Conservation (phyloP, 2,329 filamentous ascomycete species). For the Hypoxylon sp. region DNA sequence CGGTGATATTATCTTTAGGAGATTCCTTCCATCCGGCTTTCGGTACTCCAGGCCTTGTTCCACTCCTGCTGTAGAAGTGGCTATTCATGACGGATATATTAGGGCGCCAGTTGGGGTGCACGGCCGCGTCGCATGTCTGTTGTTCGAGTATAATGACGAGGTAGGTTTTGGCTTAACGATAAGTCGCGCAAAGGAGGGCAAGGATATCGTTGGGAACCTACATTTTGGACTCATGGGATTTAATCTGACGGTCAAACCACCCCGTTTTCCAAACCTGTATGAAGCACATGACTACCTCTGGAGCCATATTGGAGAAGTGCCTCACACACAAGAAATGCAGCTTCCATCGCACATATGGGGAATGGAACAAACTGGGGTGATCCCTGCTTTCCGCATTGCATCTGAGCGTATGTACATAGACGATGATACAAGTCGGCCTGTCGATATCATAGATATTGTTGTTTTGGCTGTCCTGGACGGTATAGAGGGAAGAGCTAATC, state of each 20-base stretch:
- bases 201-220: slow-evolving; percentile 14
- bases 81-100: slow-evolving; percentile 25
- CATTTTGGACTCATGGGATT: slow-evolving; percentile 22
- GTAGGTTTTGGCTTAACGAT: slow-evolving; percentile 13
- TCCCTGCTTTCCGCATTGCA: slow-evolving; percentile 15
- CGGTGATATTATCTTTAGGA: slow-evolving; percentile 33
- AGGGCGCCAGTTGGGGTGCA: not conserved
- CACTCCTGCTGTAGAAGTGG: slow-evolving; percentile 1
- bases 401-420: slow-evolving; percentile 31
- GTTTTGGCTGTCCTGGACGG: no score
- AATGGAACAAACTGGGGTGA: not conserved
- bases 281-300: slow-evolving; percentile 9
- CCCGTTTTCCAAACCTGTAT: not conserved
- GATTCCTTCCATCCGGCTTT: slow-evolving; percentile 12
- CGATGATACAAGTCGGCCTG: slow-evolving; percentile 21
- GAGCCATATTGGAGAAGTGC: slow-evolving; percentile 11
- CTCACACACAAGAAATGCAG: slow-evolving; percentile 6
- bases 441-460: slow-evolving; percentile 33
- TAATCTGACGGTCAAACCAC: not conserved
- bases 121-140: slow-evolving; percentile 7
- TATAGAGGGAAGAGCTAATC: no score
- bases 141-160: slow-evolving; percentile 12
- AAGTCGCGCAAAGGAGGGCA: slow-evolving; percentile 6
- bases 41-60: not conserved
- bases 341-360: slow-evolving; percentile 14